These are phyloP conservation scores for Cyclocybe cylindracea DNA, from an alignment of 768 basidiomycete species.

Conservation along the genomic window DNA sequence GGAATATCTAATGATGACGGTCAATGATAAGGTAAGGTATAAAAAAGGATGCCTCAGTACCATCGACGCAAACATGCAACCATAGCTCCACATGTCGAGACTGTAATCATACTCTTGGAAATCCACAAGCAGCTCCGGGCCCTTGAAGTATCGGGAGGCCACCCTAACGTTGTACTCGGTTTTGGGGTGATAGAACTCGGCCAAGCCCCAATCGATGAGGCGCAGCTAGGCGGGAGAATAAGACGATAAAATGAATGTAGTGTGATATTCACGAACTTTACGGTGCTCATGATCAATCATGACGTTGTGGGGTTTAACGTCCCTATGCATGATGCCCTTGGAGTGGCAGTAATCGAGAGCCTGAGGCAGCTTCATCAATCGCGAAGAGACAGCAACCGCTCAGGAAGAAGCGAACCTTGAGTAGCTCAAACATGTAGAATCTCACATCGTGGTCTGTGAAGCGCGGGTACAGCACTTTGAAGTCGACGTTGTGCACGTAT, in stretches of 20 bases:
- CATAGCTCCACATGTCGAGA: constrained; percentile 98
- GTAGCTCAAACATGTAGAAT: constrained; percentile 94
- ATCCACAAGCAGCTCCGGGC: constrained; percentile 93
- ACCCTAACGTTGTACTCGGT: constrained; percentile 99
- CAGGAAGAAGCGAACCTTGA: constrained; percentile 60
- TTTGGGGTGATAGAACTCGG: constrained; percentile 97
- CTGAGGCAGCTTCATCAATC: constrained; percentile 37
- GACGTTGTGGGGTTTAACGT: constrained; percentile 98
- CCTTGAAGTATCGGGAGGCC: constrained; percentile 97
- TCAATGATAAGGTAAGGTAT: constrained; percentile 4
- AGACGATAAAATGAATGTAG: constrained; percentile 4
- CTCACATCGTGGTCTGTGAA: constrained; percentile 96
- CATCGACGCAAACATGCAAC: constrained; percentile 99
- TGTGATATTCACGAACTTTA: constrained; percentile 56
- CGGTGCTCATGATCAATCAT: constrained; percentile 99
- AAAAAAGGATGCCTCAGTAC: constrained; percentile 42
- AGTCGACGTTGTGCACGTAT: constrained; percentile 98
- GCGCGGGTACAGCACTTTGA: constrained; percentile 93
- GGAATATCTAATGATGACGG: constrained; percentile 74
- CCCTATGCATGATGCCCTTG: constrained; percentile 98
- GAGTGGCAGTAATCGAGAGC: constrained; percentile 98
- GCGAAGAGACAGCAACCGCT: neutral
- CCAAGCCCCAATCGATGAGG: constrained; percentile 98
- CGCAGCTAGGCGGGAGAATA: constrained; percentile 60
- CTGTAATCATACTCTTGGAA: constrained; percentile 99